Evolutionary conservation across 1,284 basidiomycete species (phyloP).

Genomic region (Mrakiaceae sp.): DNA sequence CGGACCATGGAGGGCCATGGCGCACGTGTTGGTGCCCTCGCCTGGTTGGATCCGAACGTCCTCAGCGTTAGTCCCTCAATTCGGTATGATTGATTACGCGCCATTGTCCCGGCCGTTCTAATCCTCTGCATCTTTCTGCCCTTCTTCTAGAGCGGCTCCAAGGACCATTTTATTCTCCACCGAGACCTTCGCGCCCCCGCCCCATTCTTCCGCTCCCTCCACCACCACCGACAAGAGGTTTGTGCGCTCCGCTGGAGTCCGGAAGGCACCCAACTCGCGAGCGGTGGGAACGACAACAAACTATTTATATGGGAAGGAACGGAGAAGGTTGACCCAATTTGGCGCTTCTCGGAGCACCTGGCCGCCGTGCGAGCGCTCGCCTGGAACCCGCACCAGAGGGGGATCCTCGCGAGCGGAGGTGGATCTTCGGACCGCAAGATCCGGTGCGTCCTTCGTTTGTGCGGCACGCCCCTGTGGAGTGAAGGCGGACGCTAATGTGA

Average conservation of each 20-base stretch:
- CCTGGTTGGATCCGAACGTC: slow-evolving; percentile 70
- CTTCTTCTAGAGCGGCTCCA: slow-evolving; percentile 63
- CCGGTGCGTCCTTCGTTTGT: slow-evolving; percentile 38
- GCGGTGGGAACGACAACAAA: slow-evolving; percentile 97
- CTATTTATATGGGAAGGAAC: slow-evolving; percentile 84
- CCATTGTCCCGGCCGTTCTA: no score
- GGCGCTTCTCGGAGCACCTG: slow-evolving; percentile 91
- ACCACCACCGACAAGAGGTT: slow-evolving; percentile 86
- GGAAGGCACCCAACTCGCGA: slow-evolving; percentile 64
- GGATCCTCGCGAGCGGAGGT: slow-evolving; percentile 88
- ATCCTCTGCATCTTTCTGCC: no score
- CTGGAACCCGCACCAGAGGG: slow-evolving; percentile 91
- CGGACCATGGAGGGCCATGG: slow-evolving; percentile 75
- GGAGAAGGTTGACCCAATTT: slow-evolving; percentile 53
- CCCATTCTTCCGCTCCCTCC: slow-evolving; percentile 62
- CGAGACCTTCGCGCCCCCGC: slow-evolving; percentile 69
- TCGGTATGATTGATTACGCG: no score
- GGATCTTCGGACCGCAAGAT: slow-evolving; percentile 97
- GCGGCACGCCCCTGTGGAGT: no score
- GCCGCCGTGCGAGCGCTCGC: slow-evolving; percentile 98
- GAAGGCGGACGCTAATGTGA: no score
- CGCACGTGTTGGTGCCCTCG: slow-evolving; percentile 81
- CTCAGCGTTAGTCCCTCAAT: slow-evolving; percentile 31
- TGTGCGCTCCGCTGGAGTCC: slow-evolving; percentile 91
- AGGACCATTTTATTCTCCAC: slow-evolving; percentile 83